A percentile compares a stretch with the other conserved stretches of the same genome.
These are phyloP conservation scores for Carex myosuroides DNA, from an alignment of 176 grass and related monocot genomes.

Conservation along the genomic window DNA sequence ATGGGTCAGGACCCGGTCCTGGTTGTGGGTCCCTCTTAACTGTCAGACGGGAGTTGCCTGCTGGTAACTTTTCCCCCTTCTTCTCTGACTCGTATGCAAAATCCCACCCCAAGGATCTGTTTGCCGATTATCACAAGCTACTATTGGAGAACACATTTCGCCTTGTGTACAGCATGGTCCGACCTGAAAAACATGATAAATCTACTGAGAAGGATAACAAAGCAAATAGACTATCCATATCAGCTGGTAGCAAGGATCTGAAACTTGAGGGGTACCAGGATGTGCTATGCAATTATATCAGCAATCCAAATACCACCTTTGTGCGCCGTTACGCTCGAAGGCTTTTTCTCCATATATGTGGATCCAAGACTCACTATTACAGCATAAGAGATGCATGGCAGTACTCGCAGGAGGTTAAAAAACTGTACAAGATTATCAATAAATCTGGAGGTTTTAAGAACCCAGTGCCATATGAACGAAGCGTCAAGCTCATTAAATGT, in stretches of 20 bases:
- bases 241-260: slow-evolving; percentile 50
- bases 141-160: slow-evolving; percentile 90
- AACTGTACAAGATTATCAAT: slow-evolving; percentile 70
- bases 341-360: slow-evolving; percentile 96
- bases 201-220: slow-evolving; percentile 81
- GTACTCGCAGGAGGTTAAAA: slow-evolving; percentile 80
- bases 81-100: slow-evolving; percentile 98
- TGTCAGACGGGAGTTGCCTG: slow-evolving; percentile 76
- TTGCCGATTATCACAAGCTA: slow-evolving; percentile 81
- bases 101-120: slow-evolving; percentile 87
- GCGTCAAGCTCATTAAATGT: slow-evolving; percentile 95
- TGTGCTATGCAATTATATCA: slow-evolving; percentile 97
- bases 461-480: slow-evolving; percentile 92
- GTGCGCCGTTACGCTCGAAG: slow-evolving; percentile 92
- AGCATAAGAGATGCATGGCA: slow-evolving; percentile 91
- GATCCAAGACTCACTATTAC: slow-evolving; percentile 94
- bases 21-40: slow-evolving; percentile 83
- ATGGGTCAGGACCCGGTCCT: slow-evolving; percentile 44
- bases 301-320: slow-evolving; percentile 89
- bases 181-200: slow-evolving; percentile 92
- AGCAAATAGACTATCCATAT: slow-evolving; percentile 27
- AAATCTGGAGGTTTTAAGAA: slow-evolving; percentile 87
- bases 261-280: slow-evolving; percentile 97
- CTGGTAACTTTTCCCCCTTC: slow-evolving; percentile 94
- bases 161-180: slow-evolving; percentile 94